Percentiles rank a stretch among this genome's conserved stretches.
These are phyloP conservation scores for Eucalyptus erythrocorys DNA, from an alignment of 345 rosid species.

Conservation along the genomic window DNA sequence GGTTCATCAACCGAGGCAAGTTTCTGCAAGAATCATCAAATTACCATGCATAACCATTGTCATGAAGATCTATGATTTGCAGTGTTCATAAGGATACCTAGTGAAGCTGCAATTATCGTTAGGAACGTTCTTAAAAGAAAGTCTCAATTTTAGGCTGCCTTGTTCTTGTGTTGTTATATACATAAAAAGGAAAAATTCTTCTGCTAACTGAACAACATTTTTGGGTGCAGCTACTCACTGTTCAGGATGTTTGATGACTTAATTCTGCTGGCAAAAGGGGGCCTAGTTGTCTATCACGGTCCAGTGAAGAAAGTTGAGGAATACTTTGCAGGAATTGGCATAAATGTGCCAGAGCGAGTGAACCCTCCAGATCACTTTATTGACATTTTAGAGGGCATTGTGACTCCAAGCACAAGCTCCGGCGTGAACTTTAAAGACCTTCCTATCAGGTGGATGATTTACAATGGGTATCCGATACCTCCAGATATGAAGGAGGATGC, in stretches of 20 bases:
- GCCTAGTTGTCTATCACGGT: slow-evolving; percentile 78
- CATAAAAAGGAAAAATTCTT: background rate
- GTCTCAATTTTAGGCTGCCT: background rate
- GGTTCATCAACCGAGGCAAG: slow-evolving; percentile 93
- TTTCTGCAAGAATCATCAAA: background rate
- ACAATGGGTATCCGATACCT: slow-evolving; percentile 69
- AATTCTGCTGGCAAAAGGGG: slow-evolving; percentile 85
- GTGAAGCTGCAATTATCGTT: background rate
- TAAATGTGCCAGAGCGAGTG: slow-evolving; percentile 69
- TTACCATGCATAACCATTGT: background rate
- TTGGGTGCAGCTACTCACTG: slow-evolving; percentile 72
- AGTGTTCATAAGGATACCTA: background rate
- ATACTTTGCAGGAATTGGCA: slow-evolving; percentile 75
- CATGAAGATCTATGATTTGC: background rate
- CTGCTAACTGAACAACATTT: background rate
- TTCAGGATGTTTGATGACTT: slow-evolving; percentile 83
- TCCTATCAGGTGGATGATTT: slow-evolving; percentile 89
- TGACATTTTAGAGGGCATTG: slow-evolving; percentile 83
- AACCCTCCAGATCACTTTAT: slow-evolving; percentile 95
- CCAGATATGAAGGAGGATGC: slow-evolving; percentile 48
- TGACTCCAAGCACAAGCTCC: slow-evolving; percentile 27
- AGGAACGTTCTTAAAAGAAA: background rate
- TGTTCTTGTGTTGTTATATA: background rate
- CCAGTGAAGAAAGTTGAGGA: slow-evolving; percentile 64
- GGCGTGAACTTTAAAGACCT: slow-evolving; percentile 49